These are phyloP conservation scores for Dictyostelium brefeldianum DNA, from an alignment of 78 protist species.

Conservation along the genomic window DNA sequence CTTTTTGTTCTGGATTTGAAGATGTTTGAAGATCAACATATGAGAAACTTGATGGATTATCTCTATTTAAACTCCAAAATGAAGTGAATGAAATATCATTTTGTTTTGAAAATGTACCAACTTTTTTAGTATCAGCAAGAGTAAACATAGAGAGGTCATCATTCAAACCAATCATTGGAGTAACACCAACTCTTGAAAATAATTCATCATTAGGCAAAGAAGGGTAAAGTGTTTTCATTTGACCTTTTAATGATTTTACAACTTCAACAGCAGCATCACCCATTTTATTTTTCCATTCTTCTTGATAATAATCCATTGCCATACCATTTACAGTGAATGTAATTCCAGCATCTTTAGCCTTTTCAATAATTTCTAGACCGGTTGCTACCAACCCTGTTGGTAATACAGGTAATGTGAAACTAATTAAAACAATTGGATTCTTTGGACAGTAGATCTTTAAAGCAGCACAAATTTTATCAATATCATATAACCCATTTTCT, in stretches of 20 bases:
- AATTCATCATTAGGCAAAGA: background rate
- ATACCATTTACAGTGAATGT: background rate
- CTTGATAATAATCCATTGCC: constrained; percentile 17
- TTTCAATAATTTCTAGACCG: background rate
- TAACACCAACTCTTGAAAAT: background rate
- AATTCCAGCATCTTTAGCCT: background rate
- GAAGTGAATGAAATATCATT: background rate
- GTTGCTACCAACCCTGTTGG: background rate
- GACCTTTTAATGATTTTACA: background rate
- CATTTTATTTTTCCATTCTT: background rate
- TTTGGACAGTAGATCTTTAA: background rate
- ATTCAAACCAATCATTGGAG: constrained; percentile 32
- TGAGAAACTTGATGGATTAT: background rate
- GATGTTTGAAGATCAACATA: background rate
- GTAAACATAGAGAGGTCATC: background rate
- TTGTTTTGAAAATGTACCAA: background rate
- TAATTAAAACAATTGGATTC: background rate
- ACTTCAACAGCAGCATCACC: background rate
- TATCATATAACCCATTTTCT: background rate
- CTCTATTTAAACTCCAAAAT: constrained; percentile 4
- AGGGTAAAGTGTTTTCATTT: background rate
- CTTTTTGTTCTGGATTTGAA: constrained; percentile 10
- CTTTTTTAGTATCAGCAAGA: background rate
- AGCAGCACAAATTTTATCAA: background rate
- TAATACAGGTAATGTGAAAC: background rate